Conservation (phyloP, 1,284 basidiomycete species). For the Cronartium quercuum region DNA sequence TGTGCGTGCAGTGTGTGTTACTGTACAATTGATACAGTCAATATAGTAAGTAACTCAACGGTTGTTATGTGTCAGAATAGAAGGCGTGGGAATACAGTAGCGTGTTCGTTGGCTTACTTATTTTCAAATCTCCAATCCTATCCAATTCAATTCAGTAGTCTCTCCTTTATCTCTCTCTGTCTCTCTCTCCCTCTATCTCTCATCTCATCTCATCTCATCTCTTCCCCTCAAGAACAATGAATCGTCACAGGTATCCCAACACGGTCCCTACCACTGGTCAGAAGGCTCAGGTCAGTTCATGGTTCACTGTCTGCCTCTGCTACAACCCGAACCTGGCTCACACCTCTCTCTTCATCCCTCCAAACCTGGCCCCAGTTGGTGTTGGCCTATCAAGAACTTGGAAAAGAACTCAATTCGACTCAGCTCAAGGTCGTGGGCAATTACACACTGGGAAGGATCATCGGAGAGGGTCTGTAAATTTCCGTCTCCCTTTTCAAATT, state of each 20-base stretch:
- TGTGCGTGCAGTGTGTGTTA: too few relatives aligned
- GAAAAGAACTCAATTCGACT: constrained; percentile 81
- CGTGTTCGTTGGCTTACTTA: too few relatives aligned
- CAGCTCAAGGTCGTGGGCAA: constrained; percentile 88
- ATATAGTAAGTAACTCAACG: too few relatives aligned
- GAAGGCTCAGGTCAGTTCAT: constrained; percentile 25
- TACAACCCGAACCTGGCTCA: background rate
- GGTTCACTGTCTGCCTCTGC: background rate
- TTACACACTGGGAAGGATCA: constrained; percentile 88
- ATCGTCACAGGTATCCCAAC: constrained; percentile 10
- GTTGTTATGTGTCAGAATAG: too few relatives aligned
- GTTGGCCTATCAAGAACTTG: constrained; percentile 91
- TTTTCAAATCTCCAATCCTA: too few relatives aligned
- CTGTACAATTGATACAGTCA: too few relatives aligned
- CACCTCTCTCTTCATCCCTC: background rate
- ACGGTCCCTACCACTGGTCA: constrained; percentile 11
- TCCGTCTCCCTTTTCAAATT: constrained; percentile 35
- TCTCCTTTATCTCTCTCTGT: background rate
- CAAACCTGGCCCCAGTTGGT: constrained; percentile 59
- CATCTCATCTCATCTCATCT: background rate
- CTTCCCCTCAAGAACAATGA: constrained; percentile 12
- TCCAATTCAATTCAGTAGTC: background rate
- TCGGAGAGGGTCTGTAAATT: constrained; percentile 74
- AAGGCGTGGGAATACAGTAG: too few relatives aligned
- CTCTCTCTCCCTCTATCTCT: background rate